Evolutionary conservation across 768 basidiomycete species (phyloP).

Genomic region (Rubroboletus satanas): DNA sequence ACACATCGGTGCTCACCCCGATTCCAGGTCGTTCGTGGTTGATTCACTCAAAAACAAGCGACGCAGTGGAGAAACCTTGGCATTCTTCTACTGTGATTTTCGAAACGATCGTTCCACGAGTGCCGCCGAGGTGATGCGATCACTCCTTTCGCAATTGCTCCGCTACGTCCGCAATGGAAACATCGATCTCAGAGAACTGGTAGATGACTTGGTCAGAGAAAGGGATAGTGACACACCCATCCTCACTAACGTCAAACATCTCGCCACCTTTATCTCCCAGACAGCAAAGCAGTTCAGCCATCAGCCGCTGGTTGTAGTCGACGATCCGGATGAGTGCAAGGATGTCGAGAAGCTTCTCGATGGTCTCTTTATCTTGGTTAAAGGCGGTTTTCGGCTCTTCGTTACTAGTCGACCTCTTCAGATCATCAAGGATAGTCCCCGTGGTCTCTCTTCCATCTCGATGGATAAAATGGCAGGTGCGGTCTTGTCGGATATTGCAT

Average conservation of each 20-base stretch:
- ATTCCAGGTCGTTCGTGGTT: slow-evolving; percentile 4
- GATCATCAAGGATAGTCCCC: slow-evolving; percentile 4
- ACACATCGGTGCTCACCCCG: background rate
- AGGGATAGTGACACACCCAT: background rate
- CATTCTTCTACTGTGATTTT: slow-evolving; percentile 22
- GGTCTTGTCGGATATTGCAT: slow-evolving; percentile 9
- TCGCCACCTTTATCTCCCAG: slow-evolving; percentile 1
- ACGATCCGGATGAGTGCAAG: slow-evolving; percentile 23
- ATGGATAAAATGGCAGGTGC: slow-evolving; percentile 2
- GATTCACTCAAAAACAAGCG: background rate
- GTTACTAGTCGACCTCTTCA: slow-evolving; percentile 17
- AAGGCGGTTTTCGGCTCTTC: slow-evolving; percentile 8
- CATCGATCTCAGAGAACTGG: background rate
- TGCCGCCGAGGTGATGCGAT: slow-evolving; percentile 11
- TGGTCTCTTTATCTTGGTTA: background rate
- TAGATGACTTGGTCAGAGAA: background rate
- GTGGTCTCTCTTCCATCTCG: slow-evolving; percentile 4
- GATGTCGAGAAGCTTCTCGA: slow-evolving; percentile 6
- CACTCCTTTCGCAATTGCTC: slow-evolving; percentile 14
- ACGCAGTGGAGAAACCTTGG: background rate
- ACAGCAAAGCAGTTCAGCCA: background rate
- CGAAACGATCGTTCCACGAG: background rate
- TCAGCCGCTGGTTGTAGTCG: slow-evolving; percentile 12
- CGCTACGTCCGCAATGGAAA: background rate
- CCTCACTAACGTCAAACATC: background rate